These are phyloP conservation scores for Furcasterigmium sp. DNA, from an alignment of 2,329 filamentous ascomycete genomes.

Conservation along the genomic window DNA sequence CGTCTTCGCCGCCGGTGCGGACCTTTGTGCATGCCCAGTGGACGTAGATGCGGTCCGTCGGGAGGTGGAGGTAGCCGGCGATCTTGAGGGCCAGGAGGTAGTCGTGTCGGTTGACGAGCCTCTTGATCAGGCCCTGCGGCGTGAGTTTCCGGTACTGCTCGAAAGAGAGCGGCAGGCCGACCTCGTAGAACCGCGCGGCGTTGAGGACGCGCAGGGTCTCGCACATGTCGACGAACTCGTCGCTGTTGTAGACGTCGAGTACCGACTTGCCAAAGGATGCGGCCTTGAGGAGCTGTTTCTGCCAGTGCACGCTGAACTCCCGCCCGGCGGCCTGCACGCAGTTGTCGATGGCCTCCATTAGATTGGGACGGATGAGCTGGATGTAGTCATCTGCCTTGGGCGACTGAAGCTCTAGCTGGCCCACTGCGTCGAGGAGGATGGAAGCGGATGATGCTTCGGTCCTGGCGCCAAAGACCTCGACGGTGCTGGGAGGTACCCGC, in stretches of 20 bases:
- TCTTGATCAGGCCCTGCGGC: constrained; percentile 78
- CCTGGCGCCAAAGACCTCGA: constrained; percentile 84
- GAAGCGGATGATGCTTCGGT: constrained; percentile 86
- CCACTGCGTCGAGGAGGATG: constrained; percentile 87
- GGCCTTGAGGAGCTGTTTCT: constrained; percentile 92
- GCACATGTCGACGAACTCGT: constrained; percentile 98
- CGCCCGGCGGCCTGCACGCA: constrained; percentile 92
- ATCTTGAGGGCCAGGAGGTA: constrained; percentile 87
- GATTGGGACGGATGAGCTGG: constrained; percentile 79
- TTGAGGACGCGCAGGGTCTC: constrained; percentile 90
- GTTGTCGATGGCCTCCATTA: constrained; percentile 88
- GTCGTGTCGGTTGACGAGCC: constrained; percentile 83
- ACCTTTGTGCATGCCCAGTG: constrained; percentile 98
- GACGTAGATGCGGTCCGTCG: constrained; percentile 86
- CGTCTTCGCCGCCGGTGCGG: constrained; percentile 74
- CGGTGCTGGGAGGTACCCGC: constrained; percentile 78
- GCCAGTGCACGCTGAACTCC: constrained; percentile 86
- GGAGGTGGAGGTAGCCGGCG: constrained; percentile 78
- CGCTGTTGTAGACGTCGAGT: constrained; percentile 93
- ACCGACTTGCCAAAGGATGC: constrained; percentile 98
- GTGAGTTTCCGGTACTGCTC: constrained; percentile 91
- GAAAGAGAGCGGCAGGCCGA: constrained; percentile 85
- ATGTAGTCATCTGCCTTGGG: constrained; percentile 98
- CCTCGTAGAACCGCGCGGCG: constrained; percentile 83
- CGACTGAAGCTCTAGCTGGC: constrained; percentile 86